Conservation (phyloP, 2,329 filamentous ascomycete species). For the Botrytis tulipae region DNA sequence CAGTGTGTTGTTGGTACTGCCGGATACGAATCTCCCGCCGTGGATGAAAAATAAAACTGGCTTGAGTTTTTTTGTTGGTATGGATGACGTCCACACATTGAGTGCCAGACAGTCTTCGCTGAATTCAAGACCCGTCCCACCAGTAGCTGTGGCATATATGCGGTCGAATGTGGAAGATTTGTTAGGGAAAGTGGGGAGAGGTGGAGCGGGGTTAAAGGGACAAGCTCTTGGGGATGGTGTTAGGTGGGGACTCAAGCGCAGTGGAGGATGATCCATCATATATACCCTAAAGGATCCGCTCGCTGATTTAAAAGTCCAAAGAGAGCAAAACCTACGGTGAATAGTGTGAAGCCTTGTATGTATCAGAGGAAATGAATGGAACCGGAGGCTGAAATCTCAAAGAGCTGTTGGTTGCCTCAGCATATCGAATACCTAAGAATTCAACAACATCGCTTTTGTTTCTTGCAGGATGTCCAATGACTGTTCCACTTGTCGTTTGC, state of each 20-base stretch:
- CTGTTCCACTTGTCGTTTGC: constrained; percentile 33
- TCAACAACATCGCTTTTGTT: constrained; percentile 30
- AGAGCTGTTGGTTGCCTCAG: constrained; percentile 41
- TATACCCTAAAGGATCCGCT: not conserved
- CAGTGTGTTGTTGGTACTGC: constrained; percentile 40
- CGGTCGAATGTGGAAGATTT: constrained; percentile 3
- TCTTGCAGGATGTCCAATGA: constrained; percentile 30
- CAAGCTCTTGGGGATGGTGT: constrained; percentile 1
- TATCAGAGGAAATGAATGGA: constrained; percentile 18
- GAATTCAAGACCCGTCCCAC: not conserved
- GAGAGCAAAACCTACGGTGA: constrained; percentile 1
- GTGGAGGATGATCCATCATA: not conserved
- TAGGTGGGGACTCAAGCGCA: not conserved
- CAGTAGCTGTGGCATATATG: constrained; percentile 6
- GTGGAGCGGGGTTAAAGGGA: constrained; percentile 1
- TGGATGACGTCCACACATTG: constrained; percentile 42
- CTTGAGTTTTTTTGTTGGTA: constrained; percentile 39
- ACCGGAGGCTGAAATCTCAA: constrained; percentile 39
- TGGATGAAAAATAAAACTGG: constrained; percentile 47
- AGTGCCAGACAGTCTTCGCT: constrained; percentile 43
- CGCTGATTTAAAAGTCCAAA: not conserved
- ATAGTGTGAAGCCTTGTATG: not conserved
- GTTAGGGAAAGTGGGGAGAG: not conserved
- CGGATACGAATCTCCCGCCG: constrained; percentile 44
- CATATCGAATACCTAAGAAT: constrained; percentile 45